Percentiles rank a stretch among this genome's conserved stretches.
phyloP scores from a whole-genome alignment of 768 basidiomycete species.

The Agrocybe pediades region DNA sequence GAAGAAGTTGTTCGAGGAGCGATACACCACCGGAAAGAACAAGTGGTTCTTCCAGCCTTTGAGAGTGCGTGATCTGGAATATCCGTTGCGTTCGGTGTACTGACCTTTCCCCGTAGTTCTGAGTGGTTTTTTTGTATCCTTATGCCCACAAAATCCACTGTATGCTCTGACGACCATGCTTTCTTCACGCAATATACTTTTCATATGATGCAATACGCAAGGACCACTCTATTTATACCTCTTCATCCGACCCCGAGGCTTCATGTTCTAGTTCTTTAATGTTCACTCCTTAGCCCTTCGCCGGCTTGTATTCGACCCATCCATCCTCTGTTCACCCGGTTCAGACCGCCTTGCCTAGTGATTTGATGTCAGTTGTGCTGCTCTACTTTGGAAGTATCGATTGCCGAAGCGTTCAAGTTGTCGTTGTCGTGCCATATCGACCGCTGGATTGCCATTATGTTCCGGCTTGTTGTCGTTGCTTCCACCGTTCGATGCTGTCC shows the following conservation, averaged over 20 bases:
- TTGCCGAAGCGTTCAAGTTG: no score
- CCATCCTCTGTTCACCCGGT: background rate
- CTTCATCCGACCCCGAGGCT: background rate
- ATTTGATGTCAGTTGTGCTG: no score
- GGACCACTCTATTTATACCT: background rate
- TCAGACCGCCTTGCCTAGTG: no score
- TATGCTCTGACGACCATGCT: conserved; percentile 37
- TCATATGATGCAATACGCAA: conserved; percentile 11
- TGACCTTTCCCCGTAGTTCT: conserved; percentile 31
- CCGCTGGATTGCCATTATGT: no score
- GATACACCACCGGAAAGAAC: conserved; percentile 94
- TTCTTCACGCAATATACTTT: conserved; percentile 21
- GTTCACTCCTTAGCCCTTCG: background rate
- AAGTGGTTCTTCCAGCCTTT: conserved; percentile 95
- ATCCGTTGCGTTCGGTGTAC: background rate
- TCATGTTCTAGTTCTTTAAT: background rate
- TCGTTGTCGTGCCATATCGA: no score
- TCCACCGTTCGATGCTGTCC: no score
- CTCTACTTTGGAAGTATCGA: no score
- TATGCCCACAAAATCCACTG: conserved; percentile 35
- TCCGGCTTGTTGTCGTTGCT: no score
- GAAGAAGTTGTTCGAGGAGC: conserved; percentile 96
- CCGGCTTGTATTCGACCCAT: background rate
- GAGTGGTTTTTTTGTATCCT: conserved; percentile 28
- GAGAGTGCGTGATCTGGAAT: conserved; percentile 51